Conservation (phyloP, 257 asterid species). For the Capsicum baccatum region DNA sequence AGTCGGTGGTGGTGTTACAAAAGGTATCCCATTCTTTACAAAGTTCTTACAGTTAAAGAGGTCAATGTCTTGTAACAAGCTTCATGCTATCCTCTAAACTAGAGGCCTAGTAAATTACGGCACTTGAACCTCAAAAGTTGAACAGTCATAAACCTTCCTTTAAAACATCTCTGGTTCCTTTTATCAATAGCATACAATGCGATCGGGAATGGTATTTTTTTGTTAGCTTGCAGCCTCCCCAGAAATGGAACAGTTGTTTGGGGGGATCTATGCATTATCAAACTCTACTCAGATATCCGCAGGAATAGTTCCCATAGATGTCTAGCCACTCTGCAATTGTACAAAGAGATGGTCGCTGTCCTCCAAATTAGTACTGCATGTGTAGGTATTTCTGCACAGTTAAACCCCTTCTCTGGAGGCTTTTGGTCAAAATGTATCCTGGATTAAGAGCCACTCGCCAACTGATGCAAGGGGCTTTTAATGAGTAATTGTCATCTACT, state of each 20-base stretch:
- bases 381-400: neutral
- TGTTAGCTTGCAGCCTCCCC: neutral
- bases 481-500: too few relatives aligned
- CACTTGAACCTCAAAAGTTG: neutral
- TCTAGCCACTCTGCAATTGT: neutral
- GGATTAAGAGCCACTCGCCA: too few relatives aligned
- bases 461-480: neutral
- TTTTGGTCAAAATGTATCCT: neutral
- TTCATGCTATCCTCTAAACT: neutral
- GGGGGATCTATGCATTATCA: conserved; percentile 17
- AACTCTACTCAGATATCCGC: neutral
- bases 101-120: neutral
- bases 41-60: neutral
- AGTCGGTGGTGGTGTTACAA: neutral
- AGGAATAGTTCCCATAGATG: neutral
- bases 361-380: neutral
- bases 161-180: neutral
- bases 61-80: neutral
- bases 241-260: neutral
- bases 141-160: conserved; percentile 1
- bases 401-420: neutral
- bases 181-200: neutral
- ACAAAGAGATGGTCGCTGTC: conserved; percentile 5
- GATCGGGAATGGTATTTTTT: neutral
- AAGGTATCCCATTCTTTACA: neutral